Conservation (phyloP, 2,329 filamentous ascomycete species). For the Stagonosporopsis rhizophila region DNA sequence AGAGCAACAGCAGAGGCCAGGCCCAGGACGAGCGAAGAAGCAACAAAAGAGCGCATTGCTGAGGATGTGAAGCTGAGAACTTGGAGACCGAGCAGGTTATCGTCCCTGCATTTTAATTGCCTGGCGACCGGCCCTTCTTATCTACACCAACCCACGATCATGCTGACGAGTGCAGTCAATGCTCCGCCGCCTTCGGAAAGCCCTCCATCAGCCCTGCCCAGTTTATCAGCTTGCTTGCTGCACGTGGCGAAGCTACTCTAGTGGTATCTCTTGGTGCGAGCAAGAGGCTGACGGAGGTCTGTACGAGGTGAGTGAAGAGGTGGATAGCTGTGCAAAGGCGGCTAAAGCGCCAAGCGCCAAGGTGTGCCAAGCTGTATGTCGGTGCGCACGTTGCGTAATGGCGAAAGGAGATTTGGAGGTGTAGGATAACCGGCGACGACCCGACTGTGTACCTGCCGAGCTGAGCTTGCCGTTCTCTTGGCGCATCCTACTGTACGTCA, state of each 20-base stretch:
- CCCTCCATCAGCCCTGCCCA: constrained; percentile 23
- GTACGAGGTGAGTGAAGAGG: constrained; percentile 8
- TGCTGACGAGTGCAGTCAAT: constrained; percentile 15
- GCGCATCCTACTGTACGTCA: constrained; percentile 15
- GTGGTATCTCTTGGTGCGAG: constrained; percentile 10
- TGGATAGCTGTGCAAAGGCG: constrained; percentile 12
- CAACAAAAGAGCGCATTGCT: constrained; percentile 40
- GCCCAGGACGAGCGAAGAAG: constrained; percentile 36
- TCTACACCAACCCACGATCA: constrained; percentile 18
- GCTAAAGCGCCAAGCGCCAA: constrained; percentile 20
- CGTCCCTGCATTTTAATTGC: constrained; percentile 26
- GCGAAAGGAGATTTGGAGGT: constrained; percentile 6
- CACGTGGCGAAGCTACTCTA: constrained; percentile 37
- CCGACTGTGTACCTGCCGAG: constrained; percentile 20
- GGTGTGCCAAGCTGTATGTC: constrained; percentile 12
- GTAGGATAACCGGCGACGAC: constrained; percentile 9
- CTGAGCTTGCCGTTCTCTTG: constrained; percentile 14
- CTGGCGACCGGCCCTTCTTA: constrained; percentile 31
- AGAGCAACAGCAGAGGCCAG: constrained; percentile 39
- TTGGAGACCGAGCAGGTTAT: constrained; percentile 13
- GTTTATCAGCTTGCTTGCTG: constrained; percentile 26
- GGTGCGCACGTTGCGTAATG: constrained; percentile 21
- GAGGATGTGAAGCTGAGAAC: constrained; percentile 13
- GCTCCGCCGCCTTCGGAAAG: constrained; percentile 18
- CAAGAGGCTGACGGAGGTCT: constrained; percentile 16